A percentile compares a stretch with the other conserved stretches of the same genome.
These are phyloP conservation scores for Clonostachys rosea DNA, from an alignment of 2,329 filamentous ascomycete genomes.

Conservation along the genomic window DNA sequence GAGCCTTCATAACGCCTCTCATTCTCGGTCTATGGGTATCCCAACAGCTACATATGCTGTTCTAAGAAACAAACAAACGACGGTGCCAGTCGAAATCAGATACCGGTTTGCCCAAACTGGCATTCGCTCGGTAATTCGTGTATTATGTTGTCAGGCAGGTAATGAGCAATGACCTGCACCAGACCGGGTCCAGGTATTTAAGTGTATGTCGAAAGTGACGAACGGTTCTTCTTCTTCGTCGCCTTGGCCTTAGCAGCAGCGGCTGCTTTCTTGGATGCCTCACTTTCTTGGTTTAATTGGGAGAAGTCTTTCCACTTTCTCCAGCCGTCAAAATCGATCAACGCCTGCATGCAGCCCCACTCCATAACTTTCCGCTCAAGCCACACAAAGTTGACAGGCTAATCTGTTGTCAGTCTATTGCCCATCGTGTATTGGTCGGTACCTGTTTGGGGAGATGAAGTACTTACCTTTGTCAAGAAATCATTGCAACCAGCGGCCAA, in stretches of 20 bases:
- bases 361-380: slow-evolving; percentile 96
- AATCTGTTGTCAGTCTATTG: slow-evolving; percentile 1
- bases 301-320: slow-evolving; percentile 90
- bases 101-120: no score
- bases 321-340: slow-evolving; percentile 99
- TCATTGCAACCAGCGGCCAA: slow-evolving; percentile 96
- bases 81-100: no score
- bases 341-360: slow-evolving; percentile 99
- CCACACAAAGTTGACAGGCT: slow-evolving; percentile 98
- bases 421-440: no score
- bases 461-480: slow-evolving; percentile 86
- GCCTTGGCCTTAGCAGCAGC: slow-evolving; percentile 25
- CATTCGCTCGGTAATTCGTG: no score
- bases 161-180: no score
- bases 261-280: slow-evolving; percentile 32
- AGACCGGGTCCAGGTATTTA: no score
- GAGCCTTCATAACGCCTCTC: no score
- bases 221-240: slow-evolving; percentile 27
- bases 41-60: no score
- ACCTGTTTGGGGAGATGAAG: not conserved
- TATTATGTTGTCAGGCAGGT: no score
- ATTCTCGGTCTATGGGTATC: no score
- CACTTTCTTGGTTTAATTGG: slow-evolving; percentile 18
- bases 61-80: no score
- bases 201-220: no score